A percentile compares a stretch with the other conserved stretches of the same genome.
phyloP scores from a whole-genome alignment of 1,284 basidiomycete genomes.

The Leccinum huronense region DNA sequence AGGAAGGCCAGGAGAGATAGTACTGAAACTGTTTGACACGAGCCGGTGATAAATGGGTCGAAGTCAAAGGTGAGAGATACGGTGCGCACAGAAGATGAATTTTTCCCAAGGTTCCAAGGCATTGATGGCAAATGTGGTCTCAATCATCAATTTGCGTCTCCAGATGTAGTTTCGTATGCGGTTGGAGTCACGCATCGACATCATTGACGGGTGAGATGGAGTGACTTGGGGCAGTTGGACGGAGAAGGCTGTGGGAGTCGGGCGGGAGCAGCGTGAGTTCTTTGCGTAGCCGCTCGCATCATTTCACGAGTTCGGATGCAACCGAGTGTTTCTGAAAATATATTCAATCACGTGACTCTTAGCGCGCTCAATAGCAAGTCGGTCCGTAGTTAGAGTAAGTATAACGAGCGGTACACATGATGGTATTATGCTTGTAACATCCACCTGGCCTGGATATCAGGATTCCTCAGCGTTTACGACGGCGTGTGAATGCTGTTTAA shows the following conservation, averaged over 20 bases:
- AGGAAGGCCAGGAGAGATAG: constrained; percentile 31
- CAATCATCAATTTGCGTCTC: constrained; percentile 50
- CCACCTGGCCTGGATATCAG: constrained; percentile 1
- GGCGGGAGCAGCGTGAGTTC: constrained; percentile 14
- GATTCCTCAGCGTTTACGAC: constrained; percentile 2
- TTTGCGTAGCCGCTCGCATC: background rate
- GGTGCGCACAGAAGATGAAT: constrained; percentile 48
- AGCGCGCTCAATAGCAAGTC: background rate
- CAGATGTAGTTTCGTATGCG: constrained; percentile 41
- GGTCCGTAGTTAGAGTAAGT: background rate
- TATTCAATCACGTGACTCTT: background rate
- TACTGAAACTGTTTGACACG: constrained; percentile 23
- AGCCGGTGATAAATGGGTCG: background rate
- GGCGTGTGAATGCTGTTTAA: constrained; percentile 13
- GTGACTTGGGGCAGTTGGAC: background rate
- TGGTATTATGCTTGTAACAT: constrained; percentile 21
- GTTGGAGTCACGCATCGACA: constrained; percentile 16
- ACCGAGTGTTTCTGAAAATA: background rate
- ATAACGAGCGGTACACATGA: constrained; percentile 1
- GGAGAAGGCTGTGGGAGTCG: constrained; percentile 4
- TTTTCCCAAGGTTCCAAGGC: constrained; percentile 63
- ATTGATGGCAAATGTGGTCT: constrained; percentile 51
- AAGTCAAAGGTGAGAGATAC: background rate
- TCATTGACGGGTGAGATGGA: background rate
- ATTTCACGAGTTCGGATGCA: background rate